These are phyloP conservation scores for Penicillium vulpinum DNA, from an alignment of 2,329 filamentous ascomycete genomes.

Conservation along the genomic window DNA sequence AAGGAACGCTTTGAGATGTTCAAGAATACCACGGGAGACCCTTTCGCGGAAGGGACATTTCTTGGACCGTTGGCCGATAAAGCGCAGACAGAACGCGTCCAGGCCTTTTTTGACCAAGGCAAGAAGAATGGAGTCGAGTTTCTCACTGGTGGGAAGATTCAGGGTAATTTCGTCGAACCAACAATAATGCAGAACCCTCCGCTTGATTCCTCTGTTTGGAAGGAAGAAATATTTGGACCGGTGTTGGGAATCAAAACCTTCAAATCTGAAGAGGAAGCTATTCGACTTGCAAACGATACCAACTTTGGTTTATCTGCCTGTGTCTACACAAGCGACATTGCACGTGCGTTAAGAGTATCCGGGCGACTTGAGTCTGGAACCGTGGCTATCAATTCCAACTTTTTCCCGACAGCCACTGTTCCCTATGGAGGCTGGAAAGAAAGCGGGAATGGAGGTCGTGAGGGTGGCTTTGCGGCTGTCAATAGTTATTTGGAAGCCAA, in stretches of 20 bases:
- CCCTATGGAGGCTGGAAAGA: not conserved
- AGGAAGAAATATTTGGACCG: not conserved
- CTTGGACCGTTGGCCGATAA: too few species aligned
- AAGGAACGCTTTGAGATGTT: conserved; percentile 59
- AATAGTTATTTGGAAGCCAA: too few species aligned
- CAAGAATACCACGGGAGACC: too few species aligned
- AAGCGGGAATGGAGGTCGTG: not conserved
- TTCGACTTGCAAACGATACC: not conserved
- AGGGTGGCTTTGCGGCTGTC: too few species aligned
- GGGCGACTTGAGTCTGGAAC: not conserved
- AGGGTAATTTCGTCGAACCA: not conserved
- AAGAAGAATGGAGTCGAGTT: too few species aligned
- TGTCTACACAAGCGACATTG: not conserved
- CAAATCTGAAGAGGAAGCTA: not conserved
- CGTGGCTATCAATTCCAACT: not conserved
- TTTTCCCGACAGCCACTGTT: not conserved
- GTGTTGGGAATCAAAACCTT: not conserved
- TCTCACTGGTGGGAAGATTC: not conserved
- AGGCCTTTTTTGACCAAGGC: too few species aligned
- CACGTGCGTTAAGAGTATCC: not conserved
- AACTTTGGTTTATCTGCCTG: not conserved
- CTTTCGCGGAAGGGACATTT: too few species aligned
- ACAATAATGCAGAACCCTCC: not conserved
- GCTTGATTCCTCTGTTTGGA: not conserved
- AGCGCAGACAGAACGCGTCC: too few species aligned